A percentile compares a stretch with the other conserved stretches of the same genome.
Conservation (phyloP, 2,329 filamentous ascomycete species). For the Exophiala alcalophila region DNA sequence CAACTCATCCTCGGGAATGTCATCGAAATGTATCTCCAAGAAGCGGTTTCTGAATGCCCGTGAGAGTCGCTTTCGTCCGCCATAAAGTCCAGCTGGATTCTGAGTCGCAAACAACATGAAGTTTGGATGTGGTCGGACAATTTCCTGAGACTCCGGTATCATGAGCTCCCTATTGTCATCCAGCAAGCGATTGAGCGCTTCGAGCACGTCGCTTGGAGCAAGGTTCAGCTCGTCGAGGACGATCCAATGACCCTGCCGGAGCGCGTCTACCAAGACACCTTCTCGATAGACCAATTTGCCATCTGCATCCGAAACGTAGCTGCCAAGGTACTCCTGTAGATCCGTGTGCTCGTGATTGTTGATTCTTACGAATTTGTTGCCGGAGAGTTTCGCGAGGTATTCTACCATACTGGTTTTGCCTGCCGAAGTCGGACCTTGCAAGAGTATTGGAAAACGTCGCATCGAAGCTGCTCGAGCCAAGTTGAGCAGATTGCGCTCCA, state of each 20-base stretch:
- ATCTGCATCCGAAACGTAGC: constrained; percentile 81
- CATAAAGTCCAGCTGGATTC: constrained; percentile 92
- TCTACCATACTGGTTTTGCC: constrained; percentile 99
- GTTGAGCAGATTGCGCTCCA: constrained; percentile 91
- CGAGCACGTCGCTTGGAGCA: constrained; percentile 92
- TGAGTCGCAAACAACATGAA: constrained; percentile 99
- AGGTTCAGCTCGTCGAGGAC: constrained; percentile 96
- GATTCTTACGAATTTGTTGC: constrained; percentile 95
- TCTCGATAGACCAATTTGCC: constrained; percentile 90
- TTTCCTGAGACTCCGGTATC: constrained; percentile 93
- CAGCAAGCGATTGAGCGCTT: constrained; percentile 89
- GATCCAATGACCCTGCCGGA: constrained; percentile 94
- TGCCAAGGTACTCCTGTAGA: constrained; percentile 93
- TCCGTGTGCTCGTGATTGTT: constrained; percentile 99
- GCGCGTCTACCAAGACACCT: constrained; percentile 85
- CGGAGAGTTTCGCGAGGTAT: constrained; percentile 92
- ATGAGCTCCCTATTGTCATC: constrained; percentile 96
- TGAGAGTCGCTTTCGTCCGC: constrained; percentile 87
- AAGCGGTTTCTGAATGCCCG: constrained; percentile 96
- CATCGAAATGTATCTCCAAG: constrained; percentile 93
- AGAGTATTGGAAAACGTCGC: constrained; percentile 83
- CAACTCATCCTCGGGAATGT: constrained; percentile 92
- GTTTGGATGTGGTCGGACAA: constrained; percentile 85
- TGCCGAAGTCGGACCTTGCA: constrained; percentile 94
- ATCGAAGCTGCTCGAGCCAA: constrained; percentile 91